phyloP scores from a whole-genome alignment of 2,329 filamentous ascomycete genomes.

The Laburnicola sp. region DNA sequence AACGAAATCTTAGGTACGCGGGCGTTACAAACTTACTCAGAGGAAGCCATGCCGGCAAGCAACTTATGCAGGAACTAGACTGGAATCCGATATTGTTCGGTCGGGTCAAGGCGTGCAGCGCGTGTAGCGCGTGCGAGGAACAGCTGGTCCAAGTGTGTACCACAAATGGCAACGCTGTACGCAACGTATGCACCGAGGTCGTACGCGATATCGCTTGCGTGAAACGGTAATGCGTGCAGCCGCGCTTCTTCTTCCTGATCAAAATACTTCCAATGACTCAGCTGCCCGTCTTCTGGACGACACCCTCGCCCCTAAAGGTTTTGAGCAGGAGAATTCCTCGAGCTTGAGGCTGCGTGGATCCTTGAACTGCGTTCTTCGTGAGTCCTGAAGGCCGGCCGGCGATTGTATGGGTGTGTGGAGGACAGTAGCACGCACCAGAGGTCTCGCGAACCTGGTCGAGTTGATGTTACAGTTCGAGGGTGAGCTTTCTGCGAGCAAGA shows the following conservation, averaged over 20 bases:
- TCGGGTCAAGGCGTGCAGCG: conserved; percentile 3
- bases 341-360: too few species aligned
- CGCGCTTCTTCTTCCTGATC: neutral
- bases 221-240: conserved; percentile 9
- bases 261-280: neutral
- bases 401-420: neutral
- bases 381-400: neutral
- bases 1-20: neutral
- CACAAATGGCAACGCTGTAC: conserved; percentile 5
- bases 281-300: neutral
- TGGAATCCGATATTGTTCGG: conserved; percentile 5
- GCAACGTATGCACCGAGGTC: conserved; percentile 12
- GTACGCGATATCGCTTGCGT: conserved; percentile 9
- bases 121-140: conserved; percentile 4
- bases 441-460: conserved; percentile 8
- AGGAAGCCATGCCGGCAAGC: neutral
- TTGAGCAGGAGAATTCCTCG: too few species aligned
- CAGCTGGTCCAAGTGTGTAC: conserved; percentile 4
- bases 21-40: neutral
- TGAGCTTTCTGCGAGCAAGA: conserved; percentile 5
- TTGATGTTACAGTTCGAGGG: conserved; percentile 14
- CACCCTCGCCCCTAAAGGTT: too few species aligned
- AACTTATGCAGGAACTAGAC: conserved; percentile 1
- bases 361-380: too few species aligned
- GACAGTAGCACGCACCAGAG: neutral